A percentile compares a stretch with the other conserved stretches of the same genome.
Evolutionary conservation across 2,329 filamentous ascomycete genomes (phyloP).

Genomic region (Apiospora kogelbergensis): DNA sequence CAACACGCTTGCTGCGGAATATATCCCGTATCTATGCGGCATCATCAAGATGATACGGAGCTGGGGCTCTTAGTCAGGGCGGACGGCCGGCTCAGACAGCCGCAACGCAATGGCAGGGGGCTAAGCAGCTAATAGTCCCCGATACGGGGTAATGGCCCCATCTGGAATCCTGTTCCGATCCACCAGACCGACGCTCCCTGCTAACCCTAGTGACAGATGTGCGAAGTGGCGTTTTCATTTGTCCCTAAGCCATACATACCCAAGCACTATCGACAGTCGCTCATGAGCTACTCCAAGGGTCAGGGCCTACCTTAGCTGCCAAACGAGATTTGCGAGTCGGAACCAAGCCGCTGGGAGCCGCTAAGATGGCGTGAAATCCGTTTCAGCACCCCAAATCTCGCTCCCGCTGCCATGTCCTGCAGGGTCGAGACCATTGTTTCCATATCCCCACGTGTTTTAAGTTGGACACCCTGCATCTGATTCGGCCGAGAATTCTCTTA

Average conservation of each 20-base stretch:
- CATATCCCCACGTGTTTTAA: background rate
- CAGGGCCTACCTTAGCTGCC: background rate
- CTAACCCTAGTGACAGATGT: background rate
- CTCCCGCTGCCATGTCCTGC: background rate
- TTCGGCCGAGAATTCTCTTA: background rate
- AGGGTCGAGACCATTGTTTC: background rate
- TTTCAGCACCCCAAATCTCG: background rate
- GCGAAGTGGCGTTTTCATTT: background rate
- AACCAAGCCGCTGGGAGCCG: background rate
- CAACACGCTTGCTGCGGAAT: background rate
- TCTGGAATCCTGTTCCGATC: background rate
- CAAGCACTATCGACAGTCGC: background rate
- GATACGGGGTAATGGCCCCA: background rate
- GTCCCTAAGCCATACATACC: background rate
- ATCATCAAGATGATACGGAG: background rate
- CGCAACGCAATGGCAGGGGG: background rate
- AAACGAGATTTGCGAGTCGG: background rate
- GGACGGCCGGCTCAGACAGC: background rate
- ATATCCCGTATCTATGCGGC: background rate
- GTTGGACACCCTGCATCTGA: no score
- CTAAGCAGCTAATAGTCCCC: background rate
- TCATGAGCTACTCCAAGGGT: background rate
- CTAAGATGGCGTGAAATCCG: background rate
- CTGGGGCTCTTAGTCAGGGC: background rate
- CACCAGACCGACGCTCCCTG: background rate